phyloP scores from a whole-genome alignment of 441 rosid species.

The Gossypium davidsonii region DNA sequence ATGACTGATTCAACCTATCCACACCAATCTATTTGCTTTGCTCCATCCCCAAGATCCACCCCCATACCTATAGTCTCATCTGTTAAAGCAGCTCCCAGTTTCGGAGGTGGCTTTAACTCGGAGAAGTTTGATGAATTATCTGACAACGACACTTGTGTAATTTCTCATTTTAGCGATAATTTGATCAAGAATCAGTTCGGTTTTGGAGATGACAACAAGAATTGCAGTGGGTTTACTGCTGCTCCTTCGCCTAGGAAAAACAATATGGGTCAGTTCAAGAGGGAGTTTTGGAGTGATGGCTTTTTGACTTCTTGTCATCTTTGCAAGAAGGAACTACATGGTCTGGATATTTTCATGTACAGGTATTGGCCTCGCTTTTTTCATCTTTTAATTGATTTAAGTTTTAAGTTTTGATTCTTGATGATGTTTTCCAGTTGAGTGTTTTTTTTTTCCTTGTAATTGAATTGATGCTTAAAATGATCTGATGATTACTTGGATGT shows the following conservation, averaged over 20 bases:
- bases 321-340: constrained; percentile 31
- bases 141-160: constrained; percentile 25
- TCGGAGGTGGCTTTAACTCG: neutral
- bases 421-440: neutral
- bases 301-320: constrained; percentile 32
- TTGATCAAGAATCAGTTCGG: neutral
- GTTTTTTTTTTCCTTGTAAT: neutral
- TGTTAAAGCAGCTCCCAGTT: constrained; percentile 9
- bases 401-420: neutral
- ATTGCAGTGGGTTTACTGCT: constrained; percentile 12
- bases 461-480: neutral
- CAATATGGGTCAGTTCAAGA: neutral
- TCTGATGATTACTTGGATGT: neutral
- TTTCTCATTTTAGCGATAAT: constrained; percentile 25
- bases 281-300: constrained; percentile 12
- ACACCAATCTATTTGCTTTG: neutral
- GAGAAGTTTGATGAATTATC: constrained; percentile 18
- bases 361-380: constrained; percentile 11
- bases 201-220: constrained; percentile 12
- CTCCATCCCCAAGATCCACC: constrained; percentile 16
- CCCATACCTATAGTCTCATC: constrained; percentile 18
- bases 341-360: constrained; percentile 35
- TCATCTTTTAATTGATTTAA: neutral
- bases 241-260: constrained; percentile 6
- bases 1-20: constrained; percentile 14